phyloP scores from a whole-genome alignment of 495 filamentous ascomycete genomes.

The Collariella sp. region DNA sequence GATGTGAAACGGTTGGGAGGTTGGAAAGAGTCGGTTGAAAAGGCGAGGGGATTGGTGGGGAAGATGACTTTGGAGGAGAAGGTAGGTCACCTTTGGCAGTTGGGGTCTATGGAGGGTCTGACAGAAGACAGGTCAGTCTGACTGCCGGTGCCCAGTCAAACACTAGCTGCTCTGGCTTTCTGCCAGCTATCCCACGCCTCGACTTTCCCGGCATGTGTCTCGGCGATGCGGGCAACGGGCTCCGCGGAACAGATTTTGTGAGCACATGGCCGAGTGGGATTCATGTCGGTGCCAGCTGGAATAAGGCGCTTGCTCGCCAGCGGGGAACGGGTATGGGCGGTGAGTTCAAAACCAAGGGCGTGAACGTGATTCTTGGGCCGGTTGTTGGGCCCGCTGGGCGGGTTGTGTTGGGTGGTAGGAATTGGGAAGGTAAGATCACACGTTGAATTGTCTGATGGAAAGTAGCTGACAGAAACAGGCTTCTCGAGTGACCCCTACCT shows the following conservation, averaged over 20 bases:
- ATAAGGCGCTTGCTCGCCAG: constrained; percentile 42
- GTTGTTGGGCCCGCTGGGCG: constrained; percentile 52
- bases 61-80: constrained; percentile 55
- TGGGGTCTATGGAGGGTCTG: neutral
- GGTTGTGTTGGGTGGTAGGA: constrained; percentile 44
- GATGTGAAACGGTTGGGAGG: constrained; percentile 29
- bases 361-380: constrained; percentile 59
- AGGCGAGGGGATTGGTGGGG: constrained; percentile 46
- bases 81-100: constrained; percentile 40
- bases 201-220: constrained; percentile 57
- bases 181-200: constrained; percentile 45
- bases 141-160: constrained; percentile 40
- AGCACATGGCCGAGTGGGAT: constrained; percentile 49
- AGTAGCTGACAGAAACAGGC: constrained; percentile 19
- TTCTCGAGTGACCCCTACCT: constrained; percentile 45
- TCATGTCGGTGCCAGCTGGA: constrained; percentile 53
- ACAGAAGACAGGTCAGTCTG: constrained; percentile 35
- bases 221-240: constrained; percentile 53
- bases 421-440: constrained; percentile 40
- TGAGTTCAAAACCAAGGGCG: constrained; percentile 53
- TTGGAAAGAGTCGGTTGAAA: constrained; percentile 44
- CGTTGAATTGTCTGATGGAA: too few relatives aligned
- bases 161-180: constrained; percentile 47
- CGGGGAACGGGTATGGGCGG: constrained; percentile 46
- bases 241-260: constrained; percentile 52